phyloP scores from a whole-genome alignment of 306 rosid species.

The Bauhinia variegata region DNA sequence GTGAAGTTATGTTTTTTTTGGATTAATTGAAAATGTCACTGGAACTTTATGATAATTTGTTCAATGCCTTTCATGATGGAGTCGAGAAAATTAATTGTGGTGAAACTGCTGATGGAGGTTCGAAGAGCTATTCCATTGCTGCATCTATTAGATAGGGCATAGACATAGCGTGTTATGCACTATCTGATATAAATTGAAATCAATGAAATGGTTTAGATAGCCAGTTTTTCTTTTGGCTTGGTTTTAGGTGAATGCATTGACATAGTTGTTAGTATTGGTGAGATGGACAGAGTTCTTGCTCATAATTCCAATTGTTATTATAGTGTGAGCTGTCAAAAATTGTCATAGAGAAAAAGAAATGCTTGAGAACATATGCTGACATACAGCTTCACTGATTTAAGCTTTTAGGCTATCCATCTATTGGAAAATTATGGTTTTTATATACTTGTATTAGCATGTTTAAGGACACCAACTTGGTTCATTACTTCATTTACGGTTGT shows the following conservation, averaged over 20 bases:
- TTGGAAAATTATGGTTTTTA: conserved; percentile 8
- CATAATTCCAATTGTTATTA: too few relatives aligned
- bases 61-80: conserved; percentile 24
- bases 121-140: conserved; percentile 2
- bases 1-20: not conserved
- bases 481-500: conserved; percentile 5
- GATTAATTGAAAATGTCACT: conserved; percentile 24
- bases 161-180: not conserved
- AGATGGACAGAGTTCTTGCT: not conserved
- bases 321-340: too few relatives aligned
- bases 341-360: not conserved
- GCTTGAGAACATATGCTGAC: too few relatives aligned
- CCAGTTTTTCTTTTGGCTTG: conserved; percentile 1
- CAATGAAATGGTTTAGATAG: conserved; percentile 15
- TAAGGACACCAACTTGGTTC: conserved; percentile 26
- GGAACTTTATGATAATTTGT: conserved; percentile 17
- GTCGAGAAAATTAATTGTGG: conserved; percentile 12
- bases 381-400: conserved; percentile 13
- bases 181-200: not conserved
- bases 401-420: not conserved
- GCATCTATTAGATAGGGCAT: not conserved
- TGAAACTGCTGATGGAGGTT: conserved; percentile 15
- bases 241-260: not conserved
- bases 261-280: not conserved
- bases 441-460: conserved; percentile 3